Evolutionary conservation across 2,329 filamentous ascomycete species (phyloP), one percentile per base, ranked within the genome.

Genomic region (Verticillium zaregamsianum): DNA sequence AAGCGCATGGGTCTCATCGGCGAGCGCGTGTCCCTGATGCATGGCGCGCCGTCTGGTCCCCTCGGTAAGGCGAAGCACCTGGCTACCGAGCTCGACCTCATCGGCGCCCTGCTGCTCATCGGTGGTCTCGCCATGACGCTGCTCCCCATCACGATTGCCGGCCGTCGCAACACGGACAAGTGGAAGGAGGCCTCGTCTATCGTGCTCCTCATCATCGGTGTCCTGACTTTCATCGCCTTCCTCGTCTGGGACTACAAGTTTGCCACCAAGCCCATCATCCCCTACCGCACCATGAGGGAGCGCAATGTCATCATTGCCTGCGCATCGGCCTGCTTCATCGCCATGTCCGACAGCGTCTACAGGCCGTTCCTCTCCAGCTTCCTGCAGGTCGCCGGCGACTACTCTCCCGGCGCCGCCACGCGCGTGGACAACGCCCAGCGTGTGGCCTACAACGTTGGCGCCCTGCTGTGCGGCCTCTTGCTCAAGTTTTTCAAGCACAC

Each of bases 361-460:
- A 73, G 73, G 0, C 68, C 76, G 1, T 77, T 78, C 64, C 77
- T 77, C 56, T 73, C 75, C 0, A 78, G 76, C 54, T 78, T 76
- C 52, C 71, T 78, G 0, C 74, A 77, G 57, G 74, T 78, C 2
- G 75, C 74, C 15, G 74, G 72, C 0, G 68, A 70, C 6, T 77
- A 74, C 23, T 70, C 68, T 3, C 68, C 76, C 0, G 76, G 72
- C 0, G 68, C 72, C 7, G 72, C 76, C 0, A 76, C 74, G 5
- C 74, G 76, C 14, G 77, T 74, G 8, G 72, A 74, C 33, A 74
- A 74, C 33, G 63, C 69, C 1, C 67, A 72, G 17, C 67, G 70
- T 3, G 70, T 78, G 2, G 69, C 75, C 9, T 76, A 75, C 59
- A 74, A 78, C 56, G 72, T 77, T 5, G 68, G 70, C 0, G 71